Percentiles rank a stretch among this genome's conserved stretches.
Evolutionary conservation across 495 filamentous ascomycete species (phyloP).

Genomic region (Penicillium dipodomyicola): DNA sequence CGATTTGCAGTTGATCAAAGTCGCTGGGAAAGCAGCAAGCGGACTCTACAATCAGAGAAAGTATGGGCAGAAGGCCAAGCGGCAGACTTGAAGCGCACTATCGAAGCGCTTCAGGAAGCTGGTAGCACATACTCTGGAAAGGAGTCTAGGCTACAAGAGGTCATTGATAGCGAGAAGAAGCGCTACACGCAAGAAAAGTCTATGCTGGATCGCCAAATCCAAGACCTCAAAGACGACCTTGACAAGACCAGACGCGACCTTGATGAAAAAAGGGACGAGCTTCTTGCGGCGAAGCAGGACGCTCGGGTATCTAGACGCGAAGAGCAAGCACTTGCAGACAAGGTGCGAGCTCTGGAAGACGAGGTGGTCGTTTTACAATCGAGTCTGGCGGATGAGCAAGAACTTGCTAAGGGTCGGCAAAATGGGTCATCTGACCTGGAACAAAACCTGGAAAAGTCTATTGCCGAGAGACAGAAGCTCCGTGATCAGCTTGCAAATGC

Average conservation of each 20-base stretch:
- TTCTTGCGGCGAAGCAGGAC: conserved; percentile 63
- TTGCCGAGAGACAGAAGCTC: conserved; percentile 57
- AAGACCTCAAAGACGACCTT: conserved; percentile 57
- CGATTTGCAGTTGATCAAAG: conserved; percentile 67
- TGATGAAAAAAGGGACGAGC: conserved; percentile 55
- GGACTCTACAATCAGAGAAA: conserved; percentile 61
- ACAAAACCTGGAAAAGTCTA: conserved; percentile 46
- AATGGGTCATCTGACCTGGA: conserved; percentile 48
- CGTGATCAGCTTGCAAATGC: conserved; percentile 61
- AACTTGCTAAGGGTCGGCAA: conserved; percentile 57
- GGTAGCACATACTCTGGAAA: conserved; percentile 65
- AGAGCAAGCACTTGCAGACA: conserved; percentile 61
- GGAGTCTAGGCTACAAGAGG: conserved; percentile 63
- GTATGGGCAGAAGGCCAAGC: conserved; percentile 67
- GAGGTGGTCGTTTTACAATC: conserved; percentile 75
- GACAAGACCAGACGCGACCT: conserved; percentile 51
- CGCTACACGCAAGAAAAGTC: conserved; percentile 56
- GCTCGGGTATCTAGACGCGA: conserved; percentile 64
- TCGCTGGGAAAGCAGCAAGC: conserved; percentile 66
- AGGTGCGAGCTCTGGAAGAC: conserved; percentile 72
- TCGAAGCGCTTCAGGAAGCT: conserved; percentile 65
- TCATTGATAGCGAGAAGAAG: conserved; percentile 57
- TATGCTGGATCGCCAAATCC: conserved; percentile 53
- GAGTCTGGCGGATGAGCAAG: conserved; percentile 71
- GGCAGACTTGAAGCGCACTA: conserved; percentile 65